Evolutionary conservation across 352 stramenopile species (phyloP).

Genomic region (Phytophthora sansomeana): DNA sequence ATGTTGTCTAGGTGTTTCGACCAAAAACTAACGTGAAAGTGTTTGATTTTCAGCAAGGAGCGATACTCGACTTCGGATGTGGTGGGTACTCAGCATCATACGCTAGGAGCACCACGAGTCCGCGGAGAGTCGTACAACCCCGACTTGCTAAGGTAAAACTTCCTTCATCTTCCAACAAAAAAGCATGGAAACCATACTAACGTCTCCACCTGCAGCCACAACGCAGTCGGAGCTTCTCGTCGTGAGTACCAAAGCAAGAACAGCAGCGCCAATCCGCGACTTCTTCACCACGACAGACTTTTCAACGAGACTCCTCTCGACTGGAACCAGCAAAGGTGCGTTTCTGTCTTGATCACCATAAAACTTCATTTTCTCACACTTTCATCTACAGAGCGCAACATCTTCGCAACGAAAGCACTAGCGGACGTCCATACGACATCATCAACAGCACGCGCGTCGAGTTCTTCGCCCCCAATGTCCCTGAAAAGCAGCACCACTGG

Average conservation of each 20-base stretch:
- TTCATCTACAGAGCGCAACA: slow-evolving; percentile 59
- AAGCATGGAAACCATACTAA: neutral
- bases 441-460: slow-evolving; percentile 64
- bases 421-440: slow-evolving; percentile 69
- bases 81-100: slow-evolving; percentile 31
- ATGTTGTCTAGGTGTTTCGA: slow-evolving; percentile 7
- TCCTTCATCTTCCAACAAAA: neutral
- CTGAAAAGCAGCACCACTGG: slow-evolving; percentile 69
- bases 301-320: slow-evolving; percentile 76
- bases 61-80: slow-evolving; percentile 69
- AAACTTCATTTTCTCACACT: neutral
- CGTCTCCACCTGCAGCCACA: slow-evolving; percentile 36
- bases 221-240: slow-evolving; percentile 35
- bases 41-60: slow-evolving; percentile 39
- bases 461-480: slow-evolving; percentile 70
- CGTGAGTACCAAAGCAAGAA: slow-evolving; percentile 72
- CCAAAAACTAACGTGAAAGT: slow-evolving; percentile 7
- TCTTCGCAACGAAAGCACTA: slow-evolving; percentile 75
- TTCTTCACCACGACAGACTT: slow-evolving; percentile 64
- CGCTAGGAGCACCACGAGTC: slow-evolving; percentile 12
- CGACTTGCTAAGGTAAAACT: slow-evolving; percentile 50
- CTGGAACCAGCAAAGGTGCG: slow-evolving; percentile 62
- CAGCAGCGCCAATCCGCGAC: slow-evolving; percentile 45
- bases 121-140: slow-evolving; percentile 56
- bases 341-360: neutral